A percentile compares a stretch with the other conserved stretches of the same genome.
Evolutionary conservation across 2,329 filamentous ascomycete species (phyloP).

Genomic region (Rhynchosporium graminicola): DNA sequence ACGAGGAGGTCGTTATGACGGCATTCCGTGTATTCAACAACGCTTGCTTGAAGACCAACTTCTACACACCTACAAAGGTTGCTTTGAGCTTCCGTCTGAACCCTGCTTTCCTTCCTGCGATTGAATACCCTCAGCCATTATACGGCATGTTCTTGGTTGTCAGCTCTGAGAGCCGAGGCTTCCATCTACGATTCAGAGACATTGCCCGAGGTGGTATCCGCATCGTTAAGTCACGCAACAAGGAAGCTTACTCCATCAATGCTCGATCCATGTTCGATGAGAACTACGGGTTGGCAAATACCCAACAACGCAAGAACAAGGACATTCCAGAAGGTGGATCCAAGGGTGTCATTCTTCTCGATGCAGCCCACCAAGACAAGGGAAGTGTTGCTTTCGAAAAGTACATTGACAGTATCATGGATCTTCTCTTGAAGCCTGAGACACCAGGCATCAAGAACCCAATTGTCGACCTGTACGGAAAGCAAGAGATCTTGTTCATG

Average conservation of each 20-base stretch:
- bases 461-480: slow-evolving; percentile 91
- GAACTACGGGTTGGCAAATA: slow-evolving; percentile 97
- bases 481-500: slow-evolving; percentile 97
- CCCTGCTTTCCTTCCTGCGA: slow-evolving; percentile 81
- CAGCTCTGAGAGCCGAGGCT: slow-evolving; percentile 92
- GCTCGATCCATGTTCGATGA: slow-evolving; percentile 96
- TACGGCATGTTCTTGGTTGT: slow-evolving; percentile 99
- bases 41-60: slow-evolving; percentile 93
- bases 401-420: slow-evolving; percentile 98
- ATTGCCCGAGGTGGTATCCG: slow-evolving; percentile 96
- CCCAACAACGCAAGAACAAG: slow-evolving; percentile 99
- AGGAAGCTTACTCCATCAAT: slow-evolving; percentile 95
- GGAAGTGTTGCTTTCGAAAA: slow-evolving; percentile 94
- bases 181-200: slow-evolving; percentile 96
- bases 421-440: slow-evolving; percentile 83
- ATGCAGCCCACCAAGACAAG: slow-evolving; percentile 92
- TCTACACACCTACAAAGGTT: slow-evolving; percentile 93
- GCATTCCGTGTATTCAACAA: slow-evolving; percentile 96
- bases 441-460: slow-evolving; percentile 99
- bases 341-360: slow-evolving; percentile 94
- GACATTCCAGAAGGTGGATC: slow-evolving; percentile 98
- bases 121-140: slow-evolving; percentile 90
- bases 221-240: slow-evolving; percentile 96
- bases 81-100: slow-evolving; percentile 95
- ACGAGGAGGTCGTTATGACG: slow-evolving; percentile 97